Evolutionary conservation across 768 basidiomycete genomes (phyloP), one percentile per base, ranked within the genome.

Genomic region (Lactarius deliciosus): DNA sequence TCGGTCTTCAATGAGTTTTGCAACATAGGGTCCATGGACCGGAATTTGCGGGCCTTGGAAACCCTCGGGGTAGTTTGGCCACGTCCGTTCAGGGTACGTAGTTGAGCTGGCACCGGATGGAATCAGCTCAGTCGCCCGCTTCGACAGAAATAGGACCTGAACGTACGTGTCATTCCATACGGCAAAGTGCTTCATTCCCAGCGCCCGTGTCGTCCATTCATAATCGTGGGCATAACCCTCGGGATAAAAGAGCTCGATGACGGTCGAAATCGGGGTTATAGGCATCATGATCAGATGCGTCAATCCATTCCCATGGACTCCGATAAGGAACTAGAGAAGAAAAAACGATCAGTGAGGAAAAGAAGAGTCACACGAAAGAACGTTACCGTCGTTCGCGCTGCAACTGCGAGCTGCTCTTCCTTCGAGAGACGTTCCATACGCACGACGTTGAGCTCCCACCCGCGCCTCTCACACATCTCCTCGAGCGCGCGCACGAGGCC

Each of bases 231-330:
- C 88, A 73, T 92, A 94, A 0, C 92, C 93, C 3, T 76, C 80
- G 0, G 91, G 92, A 73, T 82, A 90, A 77, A 95, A 92, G 16
- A 95, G 84, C 76, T 95, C 92, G 69, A 95, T 89, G 22, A 95
- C 91, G 6, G 91, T 87, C 6, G 90, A 86, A n/a, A 86, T 76
- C 0, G 84, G 85, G 4, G 87, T 90, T 1, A 83, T 83, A 25
- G 89, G 85, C 91, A 94, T 93, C 79, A 89, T 86, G 53, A 94
- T 82, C n/a, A 94, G 81, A 72, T 93, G 91, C 10, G 91, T 90
- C 0, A 95, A 81, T 8, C 92, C 91, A 70, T 92, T 93, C 6
- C 91, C 91, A 32, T 71, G 70, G 36, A 71, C 68, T 7, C 70
- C 70, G 16, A 71, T 36, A 28, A 71, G 70, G 22, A 69, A 69